Percentiles rank a stretch among this genome's conserved stretches.
These are phyloP conservation scores for Saturnispora diversa DNA, from an alignment of 805 yeast genomes.

Conservation along the genomic window DNA sequence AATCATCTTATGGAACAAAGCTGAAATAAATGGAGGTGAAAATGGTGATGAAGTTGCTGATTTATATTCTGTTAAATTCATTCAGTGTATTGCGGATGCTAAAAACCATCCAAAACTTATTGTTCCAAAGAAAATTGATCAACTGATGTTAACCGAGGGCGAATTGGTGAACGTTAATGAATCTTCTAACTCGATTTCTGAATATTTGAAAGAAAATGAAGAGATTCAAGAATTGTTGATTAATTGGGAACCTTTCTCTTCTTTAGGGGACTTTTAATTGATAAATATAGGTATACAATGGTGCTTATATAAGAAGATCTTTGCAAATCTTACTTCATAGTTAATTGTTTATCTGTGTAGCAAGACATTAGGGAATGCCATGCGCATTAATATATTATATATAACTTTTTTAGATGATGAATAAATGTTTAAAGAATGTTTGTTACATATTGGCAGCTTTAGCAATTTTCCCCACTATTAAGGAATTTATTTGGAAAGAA, in stretches of 20 bases:
- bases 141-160: neutral
- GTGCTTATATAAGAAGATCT: neutral
- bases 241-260: neutral
- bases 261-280: neutral
- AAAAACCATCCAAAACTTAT: neutral
- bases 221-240: neutral
- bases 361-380: too few relatives aligned
- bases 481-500: too few relatives aligned
- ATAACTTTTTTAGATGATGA: too few relatives aligned
- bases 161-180: neutral
- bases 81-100: slow-evolving; percentile 2
- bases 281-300: neutral
- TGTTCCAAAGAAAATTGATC: slow-evolving; percentile 1
- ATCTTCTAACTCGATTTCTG: neutral
- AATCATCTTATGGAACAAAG: slow-evolving; percentile 3
- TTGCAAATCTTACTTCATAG: too few relatives aligned
- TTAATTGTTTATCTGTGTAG: too few relatives aligned
- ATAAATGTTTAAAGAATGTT: too few relatives aligned
- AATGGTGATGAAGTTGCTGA: too few relatives aligned
- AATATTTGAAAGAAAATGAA: neutral
- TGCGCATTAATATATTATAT: too few relatives aligned
- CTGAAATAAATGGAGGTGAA: neutral
- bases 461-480: too few relatives aligned
- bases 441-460: too few relatives aligned
- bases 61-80: neutral